Conservation (phyloP, 768 basidiomycete species). For the Pisolithus albus region DNA sequence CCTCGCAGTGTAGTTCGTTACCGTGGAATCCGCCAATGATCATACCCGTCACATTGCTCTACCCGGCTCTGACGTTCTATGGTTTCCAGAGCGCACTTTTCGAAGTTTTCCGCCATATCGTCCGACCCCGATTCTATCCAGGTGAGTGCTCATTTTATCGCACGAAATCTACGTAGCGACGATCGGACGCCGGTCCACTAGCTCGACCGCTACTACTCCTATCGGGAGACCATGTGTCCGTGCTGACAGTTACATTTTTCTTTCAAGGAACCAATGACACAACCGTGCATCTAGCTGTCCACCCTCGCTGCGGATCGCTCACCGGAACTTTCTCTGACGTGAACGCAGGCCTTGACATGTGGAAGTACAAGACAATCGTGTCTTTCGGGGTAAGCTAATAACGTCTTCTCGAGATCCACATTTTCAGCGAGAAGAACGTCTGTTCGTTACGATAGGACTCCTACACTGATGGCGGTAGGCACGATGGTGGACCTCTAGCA, state of each 20-base stretch:
- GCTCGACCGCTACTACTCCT: not conserved
- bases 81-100: conserved; percentile 10
- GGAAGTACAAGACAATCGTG: conserved; percentile 39
- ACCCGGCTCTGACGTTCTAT: conserved; percentile 15
- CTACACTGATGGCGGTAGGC: conserved; percentile 43
- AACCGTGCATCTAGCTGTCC: conserved; percentile 38
- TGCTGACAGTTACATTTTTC: conserved; percentile 5
- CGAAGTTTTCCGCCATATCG: conserved; percentile 2
- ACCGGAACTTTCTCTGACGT: conserved; percentile 37
- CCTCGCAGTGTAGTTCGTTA: not conserved
- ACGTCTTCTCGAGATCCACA: not conserved
- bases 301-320: conserved; percentile 38
- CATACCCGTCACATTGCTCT: conserved; percentile 17
- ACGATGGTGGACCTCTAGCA: conserved; percentile 38
- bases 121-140: not conserved
- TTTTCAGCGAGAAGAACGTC: not conserved
- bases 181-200: too few relatives aligned
- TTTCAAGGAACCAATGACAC: conserved; percentile 12
- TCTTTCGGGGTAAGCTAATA: conserved; percentile 39
- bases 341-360: conserved; percentile 40
- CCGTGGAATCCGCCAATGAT: conserved; percentile 13
- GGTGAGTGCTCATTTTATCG: conserved; percentile 8
- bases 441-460: conserved; percentile 31
- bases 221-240: not conserved
- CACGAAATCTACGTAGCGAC: too few relatives aligned